A percentile compares a stretch with the other conserved stretches of the same genome.
Conservation (phyloP, 116 monocot species). For the Papilionanthe hybrid region DNA sequence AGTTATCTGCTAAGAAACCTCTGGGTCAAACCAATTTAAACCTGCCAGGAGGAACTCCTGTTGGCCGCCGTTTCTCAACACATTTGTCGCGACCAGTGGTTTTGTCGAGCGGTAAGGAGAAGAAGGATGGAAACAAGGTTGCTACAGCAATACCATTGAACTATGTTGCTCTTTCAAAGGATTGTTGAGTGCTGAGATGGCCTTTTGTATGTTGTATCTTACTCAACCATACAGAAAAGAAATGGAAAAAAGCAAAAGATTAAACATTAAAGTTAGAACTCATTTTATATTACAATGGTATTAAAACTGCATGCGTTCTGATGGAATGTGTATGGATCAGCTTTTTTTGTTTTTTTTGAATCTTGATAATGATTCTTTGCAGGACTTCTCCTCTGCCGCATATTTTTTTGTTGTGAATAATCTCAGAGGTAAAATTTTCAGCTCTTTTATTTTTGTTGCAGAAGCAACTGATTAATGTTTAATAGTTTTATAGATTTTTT, state of each 20-base stretch:
- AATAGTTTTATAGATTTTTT: too few relatives aligned
- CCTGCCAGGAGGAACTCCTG: slow-evolving; percentile 51
- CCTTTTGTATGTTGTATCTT: background rate
- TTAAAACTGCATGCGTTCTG: background rate
- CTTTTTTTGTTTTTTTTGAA: too few relatives aligned
- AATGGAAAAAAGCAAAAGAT: background rate
- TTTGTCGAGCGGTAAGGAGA: slow-evolving; percentile 45
- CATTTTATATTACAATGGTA: background rate
- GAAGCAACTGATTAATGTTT: too few relatives aligned
- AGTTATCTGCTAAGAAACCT: slow-evolving; percentile 55
- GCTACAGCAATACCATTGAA: slow-evolving; percentile 42
- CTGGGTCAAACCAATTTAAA: slow-evolving; percentile 69
- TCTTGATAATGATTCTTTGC: too few relatives aligned
- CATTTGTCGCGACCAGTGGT: slow-evolving; percentile 29
- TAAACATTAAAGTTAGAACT: background rate
- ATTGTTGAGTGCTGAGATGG: slow-evolving; percentile 11
- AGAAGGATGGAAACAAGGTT: slow-evolving; percentile 30
- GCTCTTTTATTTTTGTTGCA: too few relatives aligned
- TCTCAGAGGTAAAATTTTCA: too few relatives aligned
- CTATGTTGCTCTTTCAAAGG: slow-evolving; percentile 81
- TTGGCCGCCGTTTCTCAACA: slow-evolving; percentile 44
- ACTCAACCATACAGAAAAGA: background rate
- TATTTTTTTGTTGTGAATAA: too few relatives aligned
- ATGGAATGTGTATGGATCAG: background rate
- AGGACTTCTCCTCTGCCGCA: too few relatives aligned